Evolutionary conservation across 345 rosid species (phyloP).

Genomic region (Erucastrum elatum): DNA sequence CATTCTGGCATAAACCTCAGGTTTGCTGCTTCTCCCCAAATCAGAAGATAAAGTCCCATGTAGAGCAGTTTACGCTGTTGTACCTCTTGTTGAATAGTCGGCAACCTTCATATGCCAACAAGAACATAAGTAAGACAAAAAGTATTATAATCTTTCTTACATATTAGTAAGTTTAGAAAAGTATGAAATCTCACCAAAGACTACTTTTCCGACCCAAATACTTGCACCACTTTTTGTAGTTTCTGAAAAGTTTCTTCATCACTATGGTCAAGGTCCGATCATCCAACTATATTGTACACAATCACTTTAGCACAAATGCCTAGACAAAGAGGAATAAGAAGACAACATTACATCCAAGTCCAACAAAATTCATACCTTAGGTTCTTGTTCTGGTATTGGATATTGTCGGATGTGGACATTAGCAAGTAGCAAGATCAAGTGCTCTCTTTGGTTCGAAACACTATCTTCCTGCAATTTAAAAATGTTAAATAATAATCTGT

Average conservation of each 20-base stretch:
- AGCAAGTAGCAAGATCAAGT: conserved; percentile 62
- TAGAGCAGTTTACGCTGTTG: conserved; percentile 87
- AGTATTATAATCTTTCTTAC: not conserved
- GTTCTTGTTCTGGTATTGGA: conserved; percentile 56
- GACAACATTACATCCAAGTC: not conserved
- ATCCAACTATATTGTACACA: conserved; percentile 49
- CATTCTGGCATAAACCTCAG: conserved; percentile 97
- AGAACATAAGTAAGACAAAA: conserved; percentile 5
- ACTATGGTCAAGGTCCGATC: conserved; percentile 58
- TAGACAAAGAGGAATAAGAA: not conserved
- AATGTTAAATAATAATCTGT: conserved; percentile 14
- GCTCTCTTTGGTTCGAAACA: conserved; percentile 69
- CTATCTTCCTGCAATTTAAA: conserved; percentile 47
- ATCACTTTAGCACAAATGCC: conserved; percentile 1
- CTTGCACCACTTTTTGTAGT: conserved; percentile 74
- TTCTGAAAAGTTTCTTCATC: conserved; percentile 64
- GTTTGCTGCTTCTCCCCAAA: conserved; percentile 98
- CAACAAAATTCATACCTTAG: conserved; percentile 43
- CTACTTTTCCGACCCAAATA: conserved; percentile 69
- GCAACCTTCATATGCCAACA: conserved; percentile 59
- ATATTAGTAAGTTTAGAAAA: not conserved
- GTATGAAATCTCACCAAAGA: conserved; percentile 47
- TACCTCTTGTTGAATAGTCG: conserved; percentile 91
- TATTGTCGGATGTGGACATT: conserved; percentile 57
- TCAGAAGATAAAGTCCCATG: conserved; percentile 89